These are phyloP conservation scores for Asterionellopsis glacialis DNA, from an alignment of 108 stramenopile species.

Conservation along the genomic window DNA sequence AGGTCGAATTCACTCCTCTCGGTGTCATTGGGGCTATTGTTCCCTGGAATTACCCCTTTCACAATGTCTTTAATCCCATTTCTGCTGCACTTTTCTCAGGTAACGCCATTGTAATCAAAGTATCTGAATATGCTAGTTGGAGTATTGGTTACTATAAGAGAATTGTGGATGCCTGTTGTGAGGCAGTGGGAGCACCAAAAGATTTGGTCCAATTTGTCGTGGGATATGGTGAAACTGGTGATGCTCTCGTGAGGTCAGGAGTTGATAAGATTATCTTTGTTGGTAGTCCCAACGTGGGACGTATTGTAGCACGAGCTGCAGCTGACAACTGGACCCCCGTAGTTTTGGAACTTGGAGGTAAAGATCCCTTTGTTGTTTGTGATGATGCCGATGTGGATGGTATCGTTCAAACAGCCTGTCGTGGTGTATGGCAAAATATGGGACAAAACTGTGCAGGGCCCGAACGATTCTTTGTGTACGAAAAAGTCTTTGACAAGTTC, in stretches of 20 bases:
- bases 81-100: conserved; percentile 93
- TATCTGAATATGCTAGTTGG: conserved; percentile 94
- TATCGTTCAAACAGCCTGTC: conserved; percentile 88
- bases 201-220: conserved; percentile 90
- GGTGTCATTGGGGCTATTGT: conserved; percentile 97
- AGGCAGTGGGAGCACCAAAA: conserved; percentile 86
- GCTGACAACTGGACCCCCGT: conserved; percentile 91
- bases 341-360: conserved; percentile 97
- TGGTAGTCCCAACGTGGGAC: conserved; percentile 91
- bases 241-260: conserved; percentile 80
- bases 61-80: conserved; percentile 97
- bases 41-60: conserved; percentile 99
- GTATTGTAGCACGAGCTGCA: conserved; percentile 89
- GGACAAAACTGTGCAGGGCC: conserved; percentile 99
- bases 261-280: conserved; percentile 99
- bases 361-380: conserved; percentile 97
- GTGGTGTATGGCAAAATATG: conserved; percentile 95
- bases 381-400: conserved; percentile 83
- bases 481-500: conserved; percentile 75
- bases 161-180: conserved; percentile 78
- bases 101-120: conserved; percentile 96
- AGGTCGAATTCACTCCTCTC: conserved; percentile 95
- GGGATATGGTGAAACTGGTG: conserved; percentile 92
- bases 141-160: conserved; percentile 75
- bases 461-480: conserved; percentile 96